These are phyloP conservation scores for Rhytidhysteron rufulum DNA, from an alignment of 2,329 filamentous ascomycete genomes.

Conservation along the genomic window DNA sequence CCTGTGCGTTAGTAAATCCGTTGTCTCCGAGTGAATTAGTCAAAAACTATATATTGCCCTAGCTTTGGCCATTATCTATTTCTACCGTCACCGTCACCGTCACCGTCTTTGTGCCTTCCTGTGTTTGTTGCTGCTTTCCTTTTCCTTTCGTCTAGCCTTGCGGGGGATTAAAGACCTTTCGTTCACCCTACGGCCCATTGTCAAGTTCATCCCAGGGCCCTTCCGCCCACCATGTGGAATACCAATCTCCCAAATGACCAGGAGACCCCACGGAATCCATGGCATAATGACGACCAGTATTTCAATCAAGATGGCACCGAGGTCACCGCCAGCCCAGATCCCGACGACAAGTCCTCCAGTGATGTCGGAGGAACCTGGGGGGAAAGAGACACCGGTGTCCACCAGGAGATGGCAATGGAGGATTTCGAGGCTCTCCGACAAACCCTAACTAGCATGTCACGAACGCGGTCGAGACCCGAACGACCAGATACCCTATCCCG, in stretches of 20 bases:
- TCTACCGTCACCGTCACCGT: no score
- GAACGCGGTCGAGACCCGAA: constrained; percentile 31
- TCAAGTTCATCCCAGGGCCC: no score
- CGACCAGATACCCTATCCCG: constrained; percentile 20
- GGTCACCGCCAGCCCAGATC: constrained; percentile 14
- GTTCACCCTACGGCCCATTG: no score
- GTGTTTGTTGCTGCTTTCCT: no score
- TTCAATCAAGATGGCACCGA: constrained; percentile 13
- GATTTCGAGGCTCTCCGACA: constrained; percentile 56
- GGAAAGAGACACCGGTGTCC: constrained; percentile 55
- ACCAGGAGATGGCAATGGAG: constrained; percentile 53
- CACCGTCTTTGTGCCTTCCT: no score
- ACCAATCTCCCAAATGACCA: neutral
- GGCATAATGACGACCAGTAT: constrained; percentile 29
- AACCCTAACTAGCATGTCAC: constrained; percentile 53
- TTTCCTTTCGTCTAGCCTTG: no score
- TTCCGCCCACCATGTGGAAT: neutral
- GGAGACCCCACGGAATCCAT: constrained; percentile 25
- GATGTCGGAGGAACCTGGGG: constrained; percentile 57
- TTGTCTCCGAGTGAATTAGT: no score
- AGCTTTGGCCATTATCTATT: no score
- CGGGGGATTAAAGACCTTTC: no score
- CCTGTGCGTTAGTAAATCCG: no score
- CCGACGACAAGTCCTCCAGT: constrained; percentile 23
- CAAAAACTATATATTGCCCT: no score